Evolutionary conservation across 108 stramenopile species (phyloP), one percentile per base, ranked within the genome.

Genomic region (Parietichytrium sp.): DNA sequence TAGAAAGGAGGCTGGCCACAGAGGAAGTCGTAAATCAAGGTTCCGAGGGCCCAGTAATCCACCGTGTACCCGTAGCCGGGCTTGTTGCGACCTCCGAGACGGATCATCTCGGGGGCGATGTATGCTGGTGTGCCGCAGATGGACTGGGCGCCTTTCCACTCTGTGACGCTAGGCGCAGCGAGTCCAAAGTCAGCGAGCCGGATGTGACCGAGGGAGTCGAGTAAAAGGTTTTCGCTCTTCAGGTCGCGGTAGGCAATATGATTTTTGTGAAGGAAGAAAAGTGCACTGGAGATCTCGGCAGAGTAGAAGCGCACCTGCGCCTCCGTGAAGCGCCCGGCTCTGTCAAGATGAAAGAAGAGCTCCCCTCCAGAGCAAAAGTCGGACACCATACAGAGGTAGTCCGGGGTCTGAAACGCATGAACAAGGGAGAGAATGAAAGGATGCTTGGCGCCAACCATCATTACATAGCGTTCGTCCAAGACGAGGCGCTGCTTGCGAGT

Each of bases 151-250:
- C 89, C 89, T 2, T 54, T 6, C 12, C 77, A 49, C 4, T 54
- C 54, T 7, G 29, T 79, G 16, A 88, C 85, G 27, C 82, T 77
- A 16, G 81, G 80, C 78, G 84, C 86, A 8, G 80, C 53, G 20
- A 88, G 85, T 4, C 88, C 88, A 48, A 88, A 88, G 79, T 88
- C 88, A 10, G 88, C 86, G n/a, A 88, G 49, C 2, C 20, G 36
- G 8, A 81, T 36, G 49, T 83, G 55, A 16, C 87, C 48, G 2
- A 88, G 82, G 0, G 78, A 78, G 51, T 86, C 87, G 12, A 88
- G 81, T 25, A 90, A 85, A 2, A 91, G 87, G 83, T 91, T 91
- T 54, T 91, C 90, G 8, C 89, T 88, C 83, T 91, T 91, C 49
- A 89, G 87, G 50, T 88, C 88, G 50, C 87, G 85, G 88, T 87